A percentile compares a stretch with the other conserved stretches of the same genome.
Conservation (phyloP, 305 asterid species). For the Fraxinus velutina region DNA sequence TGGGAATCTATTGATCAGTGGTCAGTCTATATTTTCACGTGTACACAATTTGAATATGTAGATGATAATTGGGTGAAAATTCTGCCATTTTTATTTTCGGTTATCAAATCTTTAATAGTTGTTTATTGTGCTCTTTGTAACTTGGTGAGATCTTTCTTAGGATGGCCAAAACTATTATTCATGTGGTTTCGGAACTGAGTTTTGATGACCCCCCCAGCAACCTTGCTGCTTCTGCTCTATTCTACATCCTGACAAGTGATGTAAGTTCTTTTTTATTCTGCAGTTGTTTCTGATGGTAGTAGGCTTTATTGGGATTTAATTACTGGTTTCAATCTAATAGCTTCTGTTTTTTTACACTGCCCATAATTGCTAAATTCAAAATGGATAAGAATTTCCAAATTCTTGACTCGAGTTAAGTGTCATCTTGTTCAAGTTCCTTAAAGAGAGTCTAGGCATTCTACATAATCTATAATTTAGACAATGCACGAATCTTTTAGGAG, state of each 20-base stretch:
- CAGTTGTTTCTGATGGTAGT: neutral
- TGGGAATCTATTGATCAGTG: neutral
- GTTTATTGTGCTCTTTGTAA: conserved; percentile 18
- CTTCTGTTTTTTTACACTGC: neutral
- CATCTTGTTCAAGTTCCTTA: neutral
- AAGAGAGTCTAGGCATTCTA: neutral
- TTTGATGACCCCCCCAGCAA: conserved; percentile 78
- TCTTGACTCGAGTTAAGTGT: neutral
- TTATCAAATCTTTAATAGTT: conserved; percentile 1
- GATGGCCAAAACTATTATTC: conserved; percentile 64
- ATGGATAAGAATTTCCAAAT: neutral
- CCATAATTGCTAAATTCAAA: neutral
- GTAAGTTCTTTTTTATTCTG: conserved; percentile 39
- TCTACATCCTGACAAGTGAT: conserved; percentile 66
- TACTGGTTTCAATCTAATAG: neutral
- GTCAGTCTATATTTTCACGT: conserved; percentile 3
- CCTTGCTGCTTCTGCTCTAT: conserved; percentile 78
- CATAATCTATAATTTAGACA: neutral
- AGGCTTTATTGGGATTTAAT: neutral
- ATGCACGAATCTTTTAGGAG: neutral
- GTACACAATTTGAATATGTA: neutral
- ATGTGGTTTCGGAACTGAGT: conserved; percentile 67
- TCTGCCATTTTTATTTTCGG: neutral
- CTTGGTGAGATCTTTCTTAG: conserved; percentile 38
- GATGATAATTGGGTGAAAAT: neutral